Conservation (phyloP, 2,329 filamentous ascomycete species). For the Beauveria caledonica region DNA sequence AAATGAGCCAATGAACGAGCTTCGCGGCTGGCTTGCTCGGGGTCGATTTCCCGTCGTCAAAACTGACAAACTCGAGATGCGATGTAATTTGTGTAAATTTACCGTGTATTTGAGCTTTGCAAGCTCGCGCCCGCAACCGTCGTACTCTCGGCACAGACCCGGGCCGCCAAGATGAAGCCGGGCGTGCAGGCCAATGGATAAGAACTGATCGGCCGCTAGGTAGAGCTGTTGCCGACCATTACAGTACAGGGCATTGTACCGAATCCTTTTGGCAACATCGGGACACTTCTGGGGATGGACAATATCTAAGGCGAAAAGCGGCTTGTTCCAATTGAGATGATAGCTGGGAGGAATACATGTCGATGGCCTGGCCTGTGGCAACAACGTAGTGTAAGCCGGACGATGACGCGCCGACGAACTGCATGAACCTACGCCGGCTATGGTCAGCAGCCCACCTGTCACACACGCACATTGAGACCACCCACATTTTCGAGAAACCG, state of each 20-base stretch:
- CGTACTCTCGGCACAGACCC: background rate
- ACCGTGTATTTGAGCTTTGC: background rate
- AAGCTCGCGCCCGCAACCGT: conserved; percentile 1
- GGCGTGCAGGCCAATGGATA: background rate
- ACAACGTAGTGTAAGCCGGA: background rate
- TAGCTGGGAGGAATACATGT: background rate
- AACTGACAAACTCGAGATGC: background rate
- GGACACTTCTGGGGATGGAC: background rate
- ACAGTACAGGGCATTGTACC: background rate
- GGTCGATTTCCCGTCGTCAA: background rate
- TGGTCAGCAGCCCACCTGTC: conserved; percentile 10
- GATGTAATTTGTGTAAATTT: background rate
- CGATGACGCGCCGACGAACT: conserved; percentile 6
- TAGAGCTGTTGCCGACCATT: background rate
- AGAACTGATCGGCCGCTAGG: background rate
- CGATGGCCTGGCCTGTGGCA: background rate
- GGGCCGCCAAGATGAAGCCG: background rate
- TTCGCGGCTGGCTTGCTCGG: background rate
- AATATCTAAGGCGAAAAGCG: background rate
- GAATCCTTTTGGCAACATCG: background rate
- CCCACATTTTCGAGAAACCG: conserved; percentile 1
- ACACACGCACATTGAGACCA: background rate
- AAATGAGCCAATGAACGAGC: background rate
- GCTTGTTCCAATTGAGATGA: background rate
- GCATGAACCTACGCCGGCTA: background rate